Percentiles rank a stretch among this genome's conserved stretches.
Conservation (phyloP, 1,284 basidiomycete genomes). For the Cerrena zonata region DNA sequence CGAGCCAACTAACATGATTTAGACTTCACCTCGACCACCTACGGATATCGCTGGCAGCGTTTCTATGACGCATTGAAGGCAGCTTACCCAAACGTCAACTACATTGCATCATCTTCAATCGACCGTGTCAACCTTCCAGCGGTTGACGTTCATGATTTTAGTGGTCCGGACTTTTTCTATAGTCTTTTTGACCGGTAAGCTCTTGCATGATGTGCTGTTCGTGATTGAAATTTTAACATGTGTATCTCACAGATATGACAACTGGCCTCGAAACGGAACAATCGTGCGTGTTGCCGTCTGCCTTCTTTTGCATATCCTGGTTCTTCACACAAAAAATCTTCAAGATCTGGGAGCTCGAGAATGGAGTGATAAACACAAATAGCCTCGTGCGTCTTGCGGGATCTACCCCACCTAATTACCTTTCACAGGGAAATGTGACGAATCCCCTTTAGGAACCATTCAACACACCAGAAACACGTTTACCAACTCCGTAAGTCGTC, state of each 20-base stretch:
- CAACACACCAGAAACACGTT: conserved; percentile 7
- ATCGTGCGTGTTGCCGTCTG: background rate
- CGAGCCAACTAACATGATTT: too few species aligned
- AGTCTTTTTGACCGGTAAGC: conserved; percentile 2
- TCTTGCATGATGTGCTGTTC: too few species aligned
- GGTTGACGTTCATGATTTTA: conserved; percentile 8
- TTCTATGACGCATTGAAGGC: conserved; percentile 8
- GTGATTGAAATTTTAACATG: background rate
- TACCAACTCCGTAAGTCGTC: conserved; percentile 6
- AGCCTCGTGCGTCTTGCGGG: background rate
- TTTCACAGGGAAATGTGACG: background rate
- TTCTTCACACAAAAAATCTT: background rate
- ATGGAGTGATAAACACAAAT: conserved; percentile 8
- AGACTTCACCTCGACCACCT: conserved; percentile 9
- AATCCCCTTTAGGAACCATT: conserved; percentile 3
- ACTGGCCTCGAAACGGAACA: conserved; percentile 7
- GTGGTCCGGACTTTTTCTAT: conserved; percentile 7
- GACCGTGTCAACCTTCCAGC: conserved; percentile 5
- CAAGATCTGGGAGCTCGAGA: conserved; percentile 9
- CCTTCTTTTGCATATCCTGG: background rate
- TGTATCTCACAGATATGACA: conserved; percentile 3
- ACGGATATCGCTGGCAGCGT: conserved; percentile 7
- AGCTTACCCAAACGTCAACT: conserved; percentile 6
- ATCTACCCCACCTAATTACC: background rate
- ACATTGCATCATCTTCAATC: conserved; percentile 1